These are phyloP conservation scores for Xerocomellus chrysenteron DNA, from an alignment of 768 basidiomycete genomes.

Conservation along the genomic window DNA sequence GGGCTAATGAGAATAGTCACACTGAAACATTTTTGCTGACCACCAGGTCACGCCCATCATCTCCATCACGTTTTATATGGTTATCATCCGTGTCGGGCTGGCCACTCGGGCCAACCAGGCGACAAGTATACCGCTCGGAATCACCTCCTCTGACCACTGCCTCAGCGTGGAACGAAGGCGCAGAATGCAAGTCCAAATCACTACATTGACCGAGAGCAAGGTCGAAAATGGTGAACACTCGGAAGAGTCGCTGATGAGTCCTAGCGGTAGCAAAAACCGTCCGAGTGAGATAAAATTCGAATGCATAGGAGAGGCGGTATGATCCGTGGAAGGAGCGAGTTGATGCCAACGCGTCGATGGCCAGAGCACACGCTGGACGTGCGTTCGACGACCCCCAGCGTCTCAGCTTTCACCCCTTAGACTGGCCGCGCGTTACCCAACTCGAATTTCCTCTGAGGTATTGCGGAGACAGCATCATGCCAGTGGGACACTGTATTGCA, in stretches of 20 bases:
- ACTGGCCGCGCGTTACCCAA: too few species aligned
- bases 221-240: background rate
- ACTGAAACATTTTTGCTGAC: background rate
- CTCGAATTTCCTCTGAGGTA: too few species aligned
- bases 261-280: background rate
- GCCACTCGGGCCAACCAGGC: background rate
- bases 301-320: background rate
- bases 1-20: too few species aligned
- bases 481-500: too few species aligned
- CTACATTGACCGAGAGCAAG: background rate
- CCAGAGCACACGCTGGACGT: too few species aligned
- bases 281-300: background rate
- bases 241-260: too few species aligned
- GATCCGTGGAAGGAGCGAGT: background rate
- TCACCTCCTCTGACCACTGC: background rate
- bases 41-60: slow-evolving; percentile 9
- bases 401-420: too few species aligned
- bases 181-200: background rate
- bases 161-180: background rate
- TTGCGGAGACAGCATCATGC: too few species aligned
- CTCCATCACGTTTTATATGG: slow-evolving; percentile 14
- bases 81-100: slow-evolving; percentile 8
- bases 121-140: background rate
- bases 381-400: too few species aligned
- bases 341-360: too few species aligned